A percentile compares a stretch with the other conserved stretches of the same genome.
These are phyloP conservation scores for Xylariaceae sp. DNA, from an alignment of 2,329 filamentous ascomycete species.

Conservation along the genomic window DNA sequence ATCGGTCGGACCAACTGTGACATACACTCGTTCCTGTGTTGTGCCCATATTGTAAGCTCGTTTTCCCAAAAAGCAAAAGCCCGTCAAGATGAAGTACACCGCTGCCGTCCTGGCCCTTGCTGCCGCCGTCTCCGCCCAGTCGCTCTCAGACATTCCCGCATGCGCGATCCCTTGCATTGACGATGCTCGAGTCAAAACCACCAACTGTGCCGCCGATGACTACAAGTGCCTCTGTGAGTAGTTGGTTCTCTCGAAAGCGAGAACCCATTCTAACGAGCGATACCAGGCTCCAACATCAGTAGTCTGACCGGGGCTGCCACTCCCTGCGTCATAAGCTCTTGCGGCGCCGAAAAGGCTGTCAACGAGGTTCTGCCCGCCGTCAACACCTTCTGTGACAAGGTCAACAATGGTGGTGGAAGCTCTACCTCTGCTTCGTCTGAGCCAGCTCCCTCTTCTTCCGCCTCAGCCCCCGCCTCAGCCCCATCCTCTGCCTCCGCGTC, in stretches of 20 bases:
- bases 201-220: slow-evolving; percentile 21
- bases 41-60: slow-evolving; percentile 1
- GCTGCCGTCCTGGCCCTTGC: slow-evolving; percentile 22
- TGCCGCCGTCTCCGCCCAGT: slow-evolving; percentile 25
- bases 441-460: not conserved
- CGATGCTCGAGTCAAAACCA: slow-evolving; percentile 16
- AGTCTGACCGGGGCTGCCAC: slow-evolving; percentile 20
- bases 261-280: not conserved
- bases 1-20: not conserved
- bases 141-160: slow-evolving; percentile 23
- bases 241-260: not conserved
- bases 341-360: slow-evolving; percentile 20
- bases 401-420: slow-evolving; percentile 14
- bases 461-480: slow-evolving; percentile 4
- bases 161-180: slow-evolving; percentile 27
- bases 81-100: slow-evolving; percentile 28
- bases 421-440: slow-evolving; percentile 1
- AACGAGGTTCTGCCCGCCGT: slow-evolving; percentile 27
- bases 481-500: not conserved
- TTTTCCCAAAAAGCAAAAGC: not conserved
- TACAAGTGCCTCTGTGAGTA: slow-evolving; percentile 29
- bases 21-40: slow-evolving; percentile 9
- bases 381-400: slow-evolving; percentile 23
- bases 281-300: slow-evolving; percentile 18
- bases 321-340: slow-evolving; percentile 23